Base-by-base conservation (phyloP, 2,329 filamentous ascomycete species). In the Curvularia eragrostidis region DNA sequence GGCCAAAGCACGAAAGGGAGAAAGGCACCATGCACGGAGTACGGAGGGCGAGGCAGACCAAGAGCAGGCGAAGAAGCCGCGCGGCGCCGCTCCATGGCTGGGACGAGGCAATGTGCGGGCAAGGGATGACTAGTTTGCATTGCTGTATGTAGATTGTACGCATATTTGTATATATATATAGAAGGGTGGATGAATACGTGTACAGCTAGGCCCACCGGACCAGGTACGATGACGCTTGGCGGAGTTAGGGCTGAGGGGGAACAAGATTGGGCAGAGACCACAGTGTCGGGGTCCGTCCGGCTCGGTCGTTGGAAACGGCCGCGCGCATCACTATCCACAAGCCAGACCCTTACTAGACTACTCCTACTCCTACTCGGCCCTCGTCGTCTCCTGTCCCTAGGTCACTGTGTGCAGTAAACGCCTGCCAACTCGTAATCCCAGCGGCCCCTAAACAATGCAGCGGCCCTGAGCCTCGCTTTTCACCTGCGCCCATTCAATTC, bases 261-360 rank as follows among this genome's bases (percentile, higher is more conserved):
- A 15, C 32, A 18, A 34, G 24, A 12, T 55, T 56, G 58, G 8
- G 21, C 30, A n/a, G 30, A n/a, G 63, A 56, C 58, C 65, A 53
- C 63, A 56, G 56, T 65, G 53, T 63, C 58, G 56, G 62, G 49
- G 57, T 51, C 30, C 30, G 30, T 51, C 30, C 30, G 30, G 46
- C 18, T 36, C 54, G 48, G 62, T 59, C 60, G 59, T 60, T 60
- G 52, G 54, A 56, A 48, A 36, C 43, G 41, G 39, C 57, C 51
- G 50, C 48, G 49, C 58, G 51, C 24, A 48, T 54, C 52, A 39
- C 44, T 55, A 61, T 44, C 61, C 57, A 54, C 52, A 58, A 28
- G 56, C 52, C 43, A 47, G 26, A 30, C 32, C 53, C 53, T 26
- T 44, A 21, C 46, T 23, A 21, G 21, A 13, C n/a, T 30, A 28